Base-by-base conservation (phyloP, 148 eudicot species). In the Nyssa sinensis region DNA sequence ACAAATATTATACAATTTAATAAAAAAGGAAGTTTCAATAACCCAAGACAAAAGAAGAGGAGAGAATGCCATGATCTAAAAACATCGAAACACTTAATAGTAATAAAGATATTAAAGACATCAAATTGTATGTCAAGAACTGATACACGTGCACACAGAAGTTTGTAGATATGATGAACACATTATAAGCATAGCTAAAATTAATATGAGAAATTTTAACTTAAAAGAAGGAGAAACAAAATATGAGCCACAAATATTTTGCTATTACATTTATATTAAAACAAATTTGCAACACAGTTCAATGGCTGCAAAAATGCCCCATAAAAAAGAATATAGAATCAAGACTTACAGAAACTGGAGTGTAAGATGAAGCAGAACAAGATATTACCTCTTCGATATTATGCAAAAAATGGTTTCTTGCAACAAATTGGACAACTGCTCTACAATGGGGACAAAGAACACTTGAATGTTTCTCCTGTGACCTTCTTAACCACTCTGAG, bases 401-500 rank as follows among this genome's bases (percentile, higher is more conserved):
- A 66, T 89, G 97, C 67, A 95, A 69, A 81, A 95, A 95, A 78
- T 92, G 98, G 78, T 95, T 95, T 76, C 87, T 87, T 67, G 91
- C 96, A 13, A 89, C 98, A 86, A 86, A 95, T 74, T 92, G 97
- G 51, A 89, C 97, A 71, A 79, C 96, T 19, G 89, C 88, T 85
- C 96, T 85, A 80, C 98, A 94, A 3, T 95, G 98, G 63, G 98
- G 97, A 80, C 97, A 95, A 71, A 93, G 81, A 71, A 91, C 92
- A 78, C 74, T 88, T 31, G 96, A 66, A 78, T 74, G 88, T 77
- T 85, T 92, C 80, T 89, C 79, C 62, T 92, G 91, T 64, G 84
- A 90, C 87, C 94, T 86, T 85, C 82, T 85, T 78, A 95, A 76
- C 98, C 98, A 95, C 87, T 95, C 96, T 59, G 98, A 95, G 87